Evolutionary conservation across 805 yeast genomes (phyloP).

Genomic region (Kodamaea lidongshanica): DNA sequence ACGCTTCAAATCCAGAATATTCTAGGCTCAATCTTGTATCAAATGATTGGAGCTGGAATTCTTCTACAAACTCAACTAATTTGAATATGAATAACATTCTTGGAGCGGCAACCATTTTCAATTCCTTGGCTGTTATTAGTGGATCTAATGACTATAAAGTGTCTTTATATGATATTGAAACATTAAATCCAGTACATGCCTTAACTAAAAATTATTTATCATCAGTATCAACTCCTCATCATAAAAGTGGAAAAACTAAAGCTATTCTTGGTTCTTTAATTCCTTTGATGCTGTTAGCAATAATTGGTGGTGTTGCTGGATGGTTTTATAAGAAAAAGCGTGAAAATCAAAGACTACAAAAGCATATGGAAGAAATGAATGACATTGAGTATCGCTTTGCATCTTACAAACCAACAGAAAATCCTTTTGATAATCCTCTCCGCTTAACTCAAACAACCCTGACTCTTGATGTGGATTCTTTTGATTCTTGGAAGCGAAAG

Average conservation of each 20-base stretch:
- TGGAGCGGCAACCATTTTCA: conserved; percentile 50
- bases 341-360: conserved; percentile 9
- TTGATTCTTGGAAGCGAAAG: conserved; percentile 49
- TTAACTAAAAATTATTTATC: conserved; percentile 18
- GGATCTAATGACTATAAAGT: conserved; percentile 30
- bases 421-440: conserved; percentile 7
- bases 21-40: conserved; percentile 32
- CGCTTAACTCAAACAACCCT: conserved; percentile 26
- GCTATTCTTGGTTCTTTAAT: conserved; percentile 35
- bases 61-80: conserved; percentile 7
- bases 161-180: conserved; percentile 36
- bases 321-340: conserved; percentile 18
- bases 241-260: conserved; percentile 18
- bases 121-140: conserved; percentile 41
- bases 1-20: conserved; percentile 37
- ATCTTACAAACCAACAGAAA: conserved; percentile 13
- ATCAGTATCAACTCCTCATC: not conserved
- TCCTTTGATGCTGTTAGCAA: conserved; percentile 15
- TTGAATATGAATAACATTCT: conserved; percentile 22
- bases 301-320: conserved; percentile 13
- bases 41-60: conserved; percentile 37
- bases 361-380: conserved; percentile 15
- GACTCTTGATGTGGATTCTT: conserved; percentile 42
- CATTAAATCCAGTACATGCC: conserved; percentile 26
- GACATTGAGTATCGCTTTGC: conserved; percentile 27